A percentile compares a stretch with the other conserved stretches of the same genome.
phyloP scores from a whole-genome alignment of 768 basidiomycete genomes.

The Tubosaeta brunneosetosa region DNA sequence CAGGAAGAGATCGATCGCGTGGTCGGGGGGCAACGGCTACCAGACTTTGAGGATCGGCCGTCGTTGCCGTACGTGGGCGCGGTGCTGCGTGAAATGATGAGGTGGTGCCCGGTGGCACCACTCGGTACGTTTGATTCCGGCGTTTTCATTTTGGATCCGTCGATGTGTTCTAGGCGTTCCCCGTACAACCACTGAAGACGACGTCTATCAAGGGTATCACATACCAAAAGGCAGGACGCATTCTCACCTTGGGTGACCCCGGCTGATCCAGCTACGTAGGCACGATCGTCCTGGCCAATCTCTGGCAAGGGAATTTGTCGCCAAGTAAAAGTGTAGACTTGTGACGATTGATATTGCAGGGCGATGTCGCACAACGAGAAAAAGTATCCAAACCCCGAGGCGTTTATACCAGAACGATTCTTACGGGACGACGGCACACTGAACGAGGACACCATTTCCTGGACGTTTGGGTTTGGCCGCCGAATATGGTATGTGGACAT shows the following conservation, averaged over 20 bases:
- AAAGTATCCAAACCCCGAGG: constrained; percentile 30
- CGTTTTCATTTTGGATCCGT: too few relatives aligned
- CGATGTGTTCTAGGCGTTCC: constrained; percentile 32
- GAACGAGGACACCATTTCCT: constrained; percentile 9
- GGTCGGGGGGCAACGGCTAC: constrained; percentile 26
- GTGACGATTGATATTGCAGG: constrained; percentile 21
- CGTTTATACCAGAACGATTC: constrained; percentile 39
- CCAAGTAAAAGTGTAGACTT: too few relatives aligned
- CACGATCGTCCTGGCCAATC: constrained; percentile 7
- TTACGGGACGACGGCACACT: constrained; percentile 17
- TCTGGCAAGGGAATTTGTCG: constrained; percentile 1
- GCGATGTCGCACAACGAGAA: constrained; percentile 38
- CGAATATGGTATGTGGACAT: constrained; percentile 14
- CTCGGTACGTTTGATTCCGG: constrained; percentile 14
- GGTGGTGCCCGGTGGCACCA: constrained; percentile 25
- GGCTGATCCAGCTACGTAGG: constrained; percentile 1
- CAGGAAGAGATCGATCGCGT: constrained; percentile 32
- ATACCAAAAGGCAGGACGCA: constrained; percentile 24
- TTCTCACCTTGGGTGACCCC: too few relatives aligned
- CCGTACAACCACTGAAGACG: constrained; percentile 35
- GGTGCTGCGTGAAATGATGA: constrained; percentile 30
- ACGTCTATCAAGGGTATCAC: constrained; percentile 33
- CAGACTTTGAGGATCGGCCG: constrained; percentile 26
- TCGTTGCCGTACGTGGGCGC: constrained; percentile 33
- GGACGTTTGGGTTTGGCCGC: constrained; percentile 19